A percentile compares a stretch with the other conserved stretches of the same genome.
These are phyloP conservation scores for Bipolaris bicolor DNA, from an alignment of 2,329 filamentous ascomycete genomes.

Conservation along the genomic window DNA sequence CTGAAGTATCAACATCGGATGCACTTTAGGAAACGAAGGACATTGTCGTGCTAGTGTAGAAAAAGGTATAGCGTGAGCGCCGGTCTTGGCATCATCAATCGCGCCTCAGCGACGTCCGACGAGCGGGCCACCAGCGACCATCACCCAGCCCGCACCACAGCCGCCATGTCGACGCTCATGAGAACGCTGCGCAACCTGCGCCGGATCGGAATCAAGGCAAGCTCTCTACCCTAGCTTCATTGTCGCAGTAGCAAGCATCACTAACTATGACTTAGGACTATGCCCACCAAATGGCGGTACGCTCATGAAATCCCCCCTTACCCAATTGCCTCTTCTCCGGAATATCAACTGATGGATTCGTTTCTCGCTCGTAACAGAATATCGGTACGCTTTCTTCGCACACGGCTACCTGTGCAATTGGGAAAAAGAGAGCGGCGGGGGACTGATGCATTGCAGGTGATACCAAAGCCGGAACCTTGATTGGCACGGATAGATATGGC, in stretches of 20 bases:
- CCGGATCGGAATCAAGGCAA: slow-evolving; percentile 85
- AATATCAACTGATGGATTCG: slow-evolving; percentile 33
- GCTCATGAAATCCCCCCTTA: slow-evolving; percentile 46
- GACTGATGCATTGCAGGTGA: slow-evolving; percentile 69
- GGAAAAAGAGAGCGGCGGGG: background rate
- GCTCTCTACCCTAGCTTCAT: slow-evolving; percentile 16
- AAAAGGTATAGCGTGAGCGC: slow-evolving; percentile 9
- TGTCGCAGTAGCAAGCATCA: slow-evolving; percentile 30
- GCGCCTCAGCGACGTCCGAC: slow-evolving; percentile 16
- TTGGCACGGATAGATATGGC: slow-evolving; percentile 86
- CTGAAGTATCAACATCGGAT: slow-evolving; percentile 22
- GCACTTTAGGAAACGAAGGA: slow-evolving; percentile 23
- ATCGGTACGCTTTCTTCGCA: slow-evolving; percentile 41
- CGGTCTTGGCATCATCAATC: slow-evolving; percentile 35
- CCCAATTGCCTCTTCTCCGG: slow-evolving; percentile 20
- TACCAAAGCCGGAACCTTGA: slow-evolving; percentile 88
- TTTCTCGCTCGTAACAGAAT: slow-evolving; percentile 36
- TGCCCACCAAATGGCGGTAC: slow-evolving; percentile 90
- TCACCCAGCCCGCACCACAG: slow-evolving; percentile 22
- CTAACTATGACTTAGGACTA: slow-evolving; percentile 68
- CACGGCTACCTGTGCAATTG: background rate
- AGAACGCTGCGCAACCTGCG: slow-evolving; percentile 87
- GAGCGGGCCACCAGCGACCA: slow-evolving; percentile 17
- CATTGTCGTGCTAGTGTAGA: slow-evolving; percentile 8
- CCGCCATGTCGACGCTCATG: slow-evolving; percentile 85